Evolutionary conservation across 1,284 basidiomycete species (phyloP).

Genomic region (Moniliella sp.): DNA sequence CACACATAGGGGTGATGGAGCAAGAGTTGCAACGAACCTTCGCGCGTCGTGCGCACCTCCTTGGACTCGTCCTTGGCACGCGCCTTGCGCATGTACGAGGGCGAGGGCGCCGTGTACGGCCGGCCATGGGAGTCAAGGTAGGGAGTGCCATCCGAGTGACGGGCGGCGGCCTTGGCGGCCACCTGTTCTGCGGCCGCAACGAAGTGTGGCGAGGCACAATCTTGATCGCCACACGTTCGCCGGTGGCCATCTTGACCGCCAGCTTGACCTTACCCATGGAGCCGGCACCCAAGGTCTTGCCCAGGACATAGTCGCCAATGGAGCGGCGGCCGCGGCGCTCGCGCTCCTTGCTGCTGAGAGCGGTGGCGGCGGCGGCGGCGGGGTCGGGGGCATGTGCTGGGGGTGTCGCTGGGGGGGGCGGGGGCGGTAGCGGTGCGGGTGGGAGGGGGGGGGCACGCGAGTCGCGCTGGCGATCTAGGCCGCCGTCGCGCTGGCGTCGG

Average conservation of each 20-base stretch:
- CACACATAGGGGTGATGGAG: constrained; percentile 95
- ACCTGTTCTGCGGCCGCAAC: too few relatives aligned
- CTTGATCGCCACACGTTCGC: constrained; percentile 94
- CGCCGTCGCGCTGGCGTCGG: too few relatives aligned
- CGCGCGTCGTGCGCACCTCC: constrained; percentile 80
- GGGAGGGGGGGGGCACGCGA: too few relatives aligned
- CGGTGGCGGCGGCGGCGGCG: too few relatives aligned
- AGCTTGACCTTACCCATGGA: constrained; percentile 99
- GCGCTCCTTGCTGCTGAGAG: too few relatives aligned
- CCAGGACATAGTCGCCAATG: constrained; percentile 83
- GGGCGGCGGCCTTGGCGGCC: constrained; percentile 38
- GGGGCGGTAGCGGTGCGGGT: too few relatives aligned
- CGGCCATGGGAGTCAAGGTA: too few relatives aligned
- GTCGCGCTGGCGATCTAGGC: too few relatives aligned
- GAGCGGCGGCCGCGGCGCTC: constrained; percentile 10
- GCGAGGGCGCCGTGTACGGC: too few relatives aligned
- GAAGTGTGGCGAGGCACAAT: constrained; percentile 69
- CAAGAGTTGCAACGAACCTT: constrained; percentile 74
- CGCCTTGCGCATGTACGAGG: too few relatives aligned
- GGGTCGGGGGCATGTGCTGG: too few relatives aligned
- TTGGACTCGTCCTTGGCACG: constrained; percentile 77
- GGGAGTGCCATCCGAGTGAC: constrained; percentile 14
- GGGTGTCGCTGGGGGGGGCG: too few relatives aligned
- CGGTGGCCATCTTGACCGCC: constrained; percentile 64
- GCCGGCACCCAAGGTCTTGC: constrained; percentile 87